Evolutionary conservation across 163 green algal genomes (phyloP).

Genomic region (Coccomyxa subellipsoidea): DNA sequence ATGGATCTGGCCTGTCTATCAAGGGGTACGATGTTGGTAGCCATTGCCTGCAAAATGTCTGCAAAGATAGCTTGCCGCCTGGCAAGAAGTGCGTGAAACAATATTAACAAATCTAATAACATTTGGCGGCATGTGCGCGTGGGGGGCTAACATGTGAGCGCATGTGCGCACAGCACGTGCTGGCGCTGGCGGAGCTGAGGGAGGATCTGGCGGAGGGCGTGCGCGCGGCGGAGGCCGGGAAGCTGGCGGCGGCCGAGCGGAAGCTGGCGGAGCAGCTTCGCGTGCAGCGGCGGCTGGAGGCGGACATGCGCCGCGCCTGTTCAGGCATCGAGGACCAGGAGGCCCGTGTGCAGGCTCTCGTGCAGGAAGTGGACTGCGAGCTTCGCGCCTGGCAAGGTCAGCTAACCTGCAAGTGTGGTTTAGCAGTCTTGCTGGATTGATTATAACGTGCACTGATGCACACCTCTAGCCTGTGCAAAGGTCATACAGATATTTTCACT

Average conservation of each 20-base stretch:
- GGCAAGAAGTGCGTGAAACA: too few species aligned
- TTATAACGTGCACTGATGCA: background rate
- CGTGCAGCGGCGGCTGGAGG: background rate
- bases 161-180: background rate
- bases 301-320: background rate
- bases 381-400: background rate
- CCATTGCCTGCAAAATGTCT: too few species aligned
- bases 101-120: too few species aligned
- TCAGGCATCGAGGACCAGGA: background rate
- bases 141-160: background rate
- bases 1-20: too few species aligned
- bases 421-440: too few species aligned
- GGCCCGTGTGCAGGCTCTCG: background rate
- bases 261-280: slow-evolving; percentile 1
- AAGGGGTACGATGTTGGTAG: too few species aligned
- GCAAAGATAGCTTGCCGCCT: too few species aligned
- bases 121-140: too few species aligned
- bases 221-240: background rate
- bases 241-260: background rate
- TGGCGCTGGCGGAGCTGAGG: background rate
- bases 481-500: too few species aligned
- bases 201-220: background rate
- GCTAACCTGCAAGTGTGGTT: too few species aligned
- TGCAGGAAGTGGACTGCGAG: background rate
- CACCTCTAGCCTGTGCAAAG: too few species aligned